A percentile compares a stretch with the other conserved stretches of the same genome.
These are phyloP conservation scores for Penicillium sp. DNA, from an alignment of 2,329 filamentous ascomycete species.

Conservation along the genomic window DNA sequence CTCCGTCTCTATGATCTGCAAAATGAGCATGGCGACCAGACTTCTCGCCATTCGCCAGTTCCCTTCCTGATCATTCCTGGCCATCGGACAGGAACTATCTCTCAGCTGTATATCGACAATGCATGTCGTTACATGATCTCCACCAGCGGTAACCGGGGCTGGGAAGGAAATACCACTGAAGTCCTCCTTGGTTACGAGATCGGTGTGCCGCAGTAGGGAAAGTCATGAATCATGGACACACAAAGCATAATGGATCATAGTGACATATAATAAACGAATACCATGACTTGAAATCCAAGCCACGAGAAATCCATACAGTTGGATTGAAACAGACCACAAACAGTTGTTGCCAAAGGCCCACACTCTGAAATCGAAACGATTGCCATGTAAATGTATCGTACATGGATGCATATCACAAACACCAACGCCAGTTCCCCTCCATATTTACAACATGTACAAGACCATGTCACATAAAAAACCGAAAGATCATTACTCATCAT, in stretches of 20 bases:
- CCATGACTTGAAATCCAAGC: neutral
- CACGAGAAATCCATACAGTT: neutral
- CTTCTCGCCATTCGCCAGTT: constrained; percentile 71
- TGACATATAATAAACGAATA: constrained; percentile 6
- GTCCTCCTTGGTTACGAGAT: constrained; percentile 95
- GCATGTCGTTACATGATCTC: constrained; percentile 89
- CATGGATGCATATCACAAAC: neutral
- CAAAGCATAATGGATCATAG: neutral
- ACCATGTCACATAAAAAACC: neutral
- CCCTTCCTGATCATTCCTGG: constrained; percentile 97
- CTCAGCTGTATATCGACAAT: constrained; percentile 80
- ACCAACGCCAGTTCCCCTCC: constrained; percentile 12
- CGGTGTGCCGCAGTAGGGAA: constrained; percentile 40
- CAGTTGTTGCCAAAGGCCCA: neutral
- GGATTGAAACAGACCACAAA: neutral
- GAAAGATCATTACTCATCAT: constrained; percentile 22
- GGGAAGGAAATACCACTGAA: constrained; percentile 89
- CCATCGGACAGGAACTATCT: constrained; percentile 82
- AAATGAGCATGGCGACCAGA: constrained; percentile 62
- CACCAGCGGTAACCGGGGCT: constrained; percentile 86
- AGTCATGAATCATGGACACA: neutral
- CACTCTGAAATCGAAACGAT: neutral
- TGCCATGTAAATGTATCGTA: neutral
- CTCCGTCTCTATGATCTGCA: constrained; percentile 86
- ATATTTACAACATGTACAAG: constrained; percentile 5